Base-by-base conservation (phyloP, 208 protist species). In the Leishmania gerbilli region DNA sequence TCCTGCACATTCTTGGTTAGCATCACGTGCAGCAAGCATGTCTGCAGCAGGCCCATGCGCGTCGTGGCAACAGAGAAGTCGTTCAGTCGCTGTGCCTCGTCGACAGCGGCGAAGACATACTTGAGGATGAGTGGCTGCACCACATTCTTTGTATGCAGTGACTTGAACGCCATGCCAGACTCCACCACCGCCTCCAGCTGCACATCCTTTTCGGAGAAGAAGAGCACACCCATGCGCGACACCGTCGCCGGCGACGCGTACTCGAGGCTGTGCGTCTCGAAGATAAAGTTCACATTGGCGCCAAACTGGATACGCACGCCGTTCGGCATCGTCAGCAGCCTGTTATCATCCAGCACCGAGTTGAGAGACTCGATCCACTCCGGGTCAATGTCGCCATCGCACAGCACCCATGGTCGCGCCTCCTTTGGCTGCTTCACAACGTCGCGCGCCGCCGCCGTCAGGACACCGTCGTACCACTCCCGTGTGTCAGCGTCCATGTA, bases 341-440 rank as follows among this genome's bases (percentile, higher is more conserved):
- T 99, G 94, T 99, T 99, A 87, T 99, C 99, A 85, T 99, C 99
- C 40, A 99, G 89, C 27, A 99, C 99, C 45, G 99, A 99, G 92
- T 99, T 99, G 51, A 99, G 91, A 58, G 99, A 99, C 90, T 99
- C 99, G 74, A 99, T 99, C 99, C 98, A 99, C 81, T 99, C 97
- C 13, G 98, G 97, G 91, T 99, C 98, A 81, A 99, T 99, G 82
- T 99, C 98, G 56, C 99, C 99, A 83, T 99, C 99, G 77, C 98
- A 99, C 42, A 98, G 79, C 60, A 99, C 95, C 98, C 98, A 98
- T 74, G 94, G 89, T 27, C 89, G 86, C n/a, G 83, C 47, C 77
- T 91, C 88, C 69, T 88, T 91, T 19, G 92, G 85, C 84, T 91
- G 84, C 84, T 94, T 97, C 82, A 93, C 94, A 0, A 91, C 93